A percentile compares a stretch with the other conserved stretches of the same genome.
Evolutionary conservation across 23 red algal species (phyloP).

Genomic region (Chondrus crispus): DNA sequence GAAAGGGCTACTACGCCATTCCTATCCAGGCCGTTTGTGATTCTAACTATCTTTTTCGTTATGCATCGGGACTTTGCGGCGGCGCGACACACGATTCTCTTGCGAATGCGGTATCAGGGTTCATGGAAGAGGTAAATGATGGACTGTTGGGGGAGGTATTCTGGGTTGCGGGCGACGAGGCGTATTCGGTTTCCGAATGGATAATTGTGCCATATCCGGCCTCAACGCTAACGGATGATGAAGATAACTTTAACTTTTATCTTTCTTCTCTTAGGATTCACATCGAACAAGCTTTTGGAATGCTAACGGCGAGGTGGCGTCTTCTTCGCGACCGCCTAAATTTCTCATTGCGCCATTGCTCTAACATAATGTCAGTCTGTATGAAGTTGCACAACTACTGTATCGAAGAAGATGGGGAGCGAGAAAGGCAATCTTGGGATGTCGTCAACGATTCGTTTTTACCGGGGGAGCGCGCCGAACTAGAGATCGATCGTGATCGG

Average conservation of each 20-base stretch:
- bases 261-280: not conserved
- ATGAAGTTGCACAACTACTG: not conserved
- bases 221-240: no score
- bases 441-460: no score
- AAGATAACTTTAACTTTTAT: not conserved
- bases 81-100: not conserved
- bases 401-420: no score
- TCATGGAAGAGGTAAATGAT: not conserved
- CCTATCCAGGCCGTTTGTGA: not conserved
- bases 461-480: no score
- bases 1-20: slow-evolving; percentile 1
- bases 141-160: not conserved
- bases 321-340: not conserved
- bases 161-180: not conserved
- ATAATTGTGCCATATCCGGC: not conserved
- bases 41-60: not conserved
- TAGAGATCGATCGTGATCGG: no score
- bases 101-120: not conserved
- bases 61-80: not conserved
- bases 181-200: not conserved
- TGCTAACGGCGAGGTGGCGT: not conserved
- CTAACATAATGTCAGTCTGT: not conserved
- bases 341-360: not conserved
- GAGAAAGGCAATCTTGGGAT: no score
- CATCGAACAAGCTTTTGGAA: not conserved